Base-by-base conservation (phyloP, 768 basidiomycete species). In the Tylopilus plumbeoviolaceoides region DNA sequence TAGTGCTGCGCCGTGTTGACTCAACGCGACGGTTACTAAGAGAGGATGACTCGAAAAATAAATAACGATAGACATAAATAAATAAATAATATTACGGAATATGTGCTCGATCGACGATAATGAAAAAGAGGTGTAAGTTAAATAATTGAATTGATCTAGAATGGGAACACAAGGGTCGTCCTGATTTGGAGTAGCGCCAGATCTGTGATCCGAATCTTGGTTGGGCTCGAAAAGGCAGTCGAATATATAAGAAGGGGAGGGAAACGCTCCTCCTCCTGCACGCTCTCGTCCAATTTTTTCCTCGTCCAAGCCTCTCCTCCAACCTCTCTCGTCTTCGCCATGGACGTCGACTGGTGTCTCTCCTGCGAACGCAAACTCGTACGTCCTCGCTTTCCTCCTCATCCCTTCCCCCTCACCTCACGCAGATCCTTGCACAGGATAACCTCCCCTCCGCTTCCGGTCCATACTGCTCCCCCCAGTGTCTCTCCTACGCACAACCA, bases 261-360 rank as follows among this genome's bases (percentile, higher is more conserved):
- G 27, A 49, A 31, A 47, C 38, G 11, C 41, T 39, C 23, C 18
- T 47, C 52, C 44, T 47, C 43, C 50, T 62, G 48, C 47, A 55
- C 65, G 49, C 56, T 57, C 64, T 44, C 53, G 50, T 52, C 51
- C 49, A 2, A 21, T 12, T 57, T 65, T 60, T 65, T 56, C 50
- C 44, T 53, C 23, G 33, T 50, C 33, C 42, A 38, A 47, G 41
- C 38, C 30, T n/a, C n/a, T 27, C 27, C 2, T 36, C 15, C 40
- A 25, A 8, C 20, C 6, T 38, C 21, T 39, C 20, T 38, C 44
- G 28, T 15, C 40, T 11, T 3, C 1, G 67, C 70, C 60, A 81
- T 85, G 78, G 85, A 86, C 69, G 76, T 78, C 58, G 80, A 86
- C 73, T 86, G 83, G 83, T 89, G 87, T 66, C 73, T 88, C 59